These are phyloP conservation scores for Posidonia oceanica DNA, from an alignment of 116 monocot genomes.

Conservation along the genomic window DNA sequence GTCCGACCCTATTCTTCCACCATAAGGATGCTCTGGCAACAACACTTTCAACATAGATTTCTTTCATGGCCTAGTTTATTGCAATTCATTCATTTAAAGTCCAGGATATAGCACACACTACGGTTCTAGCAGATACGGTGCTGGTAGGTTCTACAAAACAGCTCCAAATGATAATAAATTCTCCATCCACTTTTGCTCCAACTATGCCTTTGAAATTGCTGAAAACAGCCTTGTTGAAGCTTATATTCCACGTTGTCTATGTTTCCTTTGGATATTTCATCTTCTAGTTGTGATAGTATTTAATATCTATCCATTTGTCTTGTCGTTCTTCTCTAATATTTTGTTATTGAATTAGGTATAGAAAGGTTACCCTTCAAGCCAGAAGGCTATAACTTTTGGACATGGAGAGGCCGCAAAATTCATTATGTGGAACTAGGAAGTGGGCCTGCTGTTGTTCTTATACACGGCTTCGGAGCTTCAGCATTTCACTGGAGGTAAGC, in stretches of 20 bases:
- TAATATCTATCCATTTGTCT: not conserved
- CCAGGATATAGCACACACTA: not conserved
- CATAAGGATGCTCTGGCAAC: too few species aligned
- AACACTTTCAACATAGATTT: too few species aligned
- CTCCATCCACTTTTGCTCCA: not conserved
- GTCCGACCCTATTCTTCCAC: too few species aligned
- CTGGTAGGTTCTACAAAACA: too few species aligned
- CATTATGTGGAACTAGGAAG: slow-evolving; percentile 85
- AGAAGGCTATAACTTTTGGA: slow-evolving; percentile 94
- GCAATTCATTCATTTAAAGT: too few species aligned
- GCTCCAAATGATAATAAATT: not conserved
- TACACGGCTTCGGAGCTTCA: slow-evolving; percentile 97
- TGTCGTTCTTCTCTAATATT: not conserved
- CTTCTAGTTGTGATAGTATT: not conserved
- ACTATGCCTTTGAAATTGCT: too few species aligned
- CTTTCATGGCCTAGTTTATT: too few species aligned
- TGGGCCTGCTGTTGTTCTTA: slow-evolving; percentile 74
- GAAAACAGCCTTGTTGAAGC: too few species aligned
- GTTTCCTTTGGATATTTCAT: not conserved
- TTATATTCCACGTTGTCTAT: too few species aligned
- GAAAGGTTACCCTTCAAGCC: slow-evolving; percentile 70
- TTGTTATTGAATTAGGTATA: slow-evolving; percentile 30
- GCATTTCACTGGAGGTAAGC: slow-evolving; percentile 95
- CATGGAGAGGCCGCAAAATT: slow-evolving; percentile 86
- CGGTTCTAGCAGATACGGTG: not conserved